These are phyloP conservation scores for Phlebopus sp. DNA, from an alignment of 1,284 basidiomycete species.

Conservation along the genomic window DNA sequence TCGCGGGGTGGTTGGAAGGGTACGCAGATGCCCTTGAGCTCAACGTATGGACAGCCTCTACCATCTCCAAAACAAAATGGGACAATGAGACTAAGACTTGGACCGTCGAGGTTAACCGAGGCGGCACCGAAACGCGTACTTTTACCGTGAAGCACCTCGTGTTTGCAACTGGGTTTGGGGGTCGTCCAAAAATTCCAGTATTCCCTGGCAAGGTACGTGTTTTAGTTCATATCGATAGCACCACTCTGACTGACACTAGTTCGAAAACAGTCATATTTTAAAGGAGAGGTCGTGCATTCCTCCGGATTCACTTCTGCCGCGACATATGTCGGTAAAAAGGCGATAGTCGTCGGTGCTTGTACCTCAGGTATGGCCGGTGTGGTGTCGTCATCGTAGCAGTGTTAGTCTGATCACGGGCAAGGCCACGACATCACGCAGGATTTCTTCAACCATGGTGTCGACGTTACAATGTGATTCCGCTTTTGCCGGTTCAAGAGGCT, in stretches of 20 bases:
- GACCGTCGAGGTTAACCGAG: constrained; percentile 32
- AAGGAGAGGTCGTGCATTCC: constrained; percentile 35
- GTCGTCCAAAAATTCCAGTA: constrained; percentile 33
- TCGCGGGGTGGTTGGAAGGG: constrained; percentile 58
- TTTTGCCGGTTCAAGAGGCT: too few species aligned
- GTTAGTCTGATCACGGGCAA: constrained; percentile 7
- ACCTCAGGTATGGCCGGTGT: constrained; percentile 31
- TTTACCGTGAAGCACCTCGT: constrained; percentile 36
- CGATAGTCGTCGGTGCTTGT: constrained; percentile 24
- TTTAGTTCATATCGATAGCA: too few species aligned
- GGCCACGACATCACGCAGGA: constrained; percentile 31
- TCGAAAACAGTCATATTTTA: constrained; percentile 3
- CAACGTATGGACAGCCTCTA: constrained; percentile 51
- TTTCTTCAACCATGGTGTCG: constrained; percentile 13
- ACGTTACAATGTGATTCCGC: constrained; percentile 23
- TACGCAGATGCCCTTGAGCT: constrained; percentile 54
- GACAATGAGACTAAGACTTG: constrained; percentile 31
- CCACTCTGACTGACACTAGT: too few species aligned
- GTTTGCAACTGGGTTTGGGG: constrained; percentile 39
- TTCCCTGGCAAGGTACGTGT: constrained; percentile 20
- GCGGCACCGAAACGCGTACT: constrained; percentile 22
- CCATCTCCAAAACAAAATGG: constrained; percentile 34
- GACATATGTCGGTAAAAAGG: constrained; percentile 29
- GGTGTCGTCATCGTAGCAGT: neutral
- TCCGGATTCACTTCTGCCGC: constrained; percentile 30